These are phyloP conservation scores for Actinomortierella wolfii DNA, from an alignment of 371 early-diverging fungal genomes.

Conservation along the genomic window DNA sequence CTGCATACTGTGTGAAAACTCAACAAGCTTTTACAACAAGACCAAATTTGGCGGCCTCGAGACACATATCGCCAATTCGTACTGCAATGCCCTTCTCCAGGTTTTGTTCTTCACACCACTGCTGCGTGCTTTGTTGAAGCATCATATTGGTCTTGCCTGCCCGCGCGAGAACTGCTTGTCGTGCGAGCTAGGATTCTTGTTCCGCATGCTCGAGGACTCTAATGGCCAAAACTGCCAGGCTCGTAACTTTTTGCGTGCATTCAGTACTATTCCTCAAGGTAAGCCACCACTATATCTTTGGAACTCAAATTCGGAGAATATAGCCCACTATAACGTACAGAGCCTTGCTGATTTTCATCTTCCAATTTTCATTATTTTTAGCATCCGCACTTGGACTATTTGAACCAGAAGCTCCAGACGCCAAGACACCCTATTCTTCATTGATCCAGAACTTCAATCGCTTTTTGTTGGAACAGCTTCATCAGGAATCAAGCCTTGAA, in stretches of 20 bases:
- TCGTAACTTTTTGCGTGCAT: conserved; percentile 83
- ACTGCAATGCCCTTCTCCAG: conserved; percentile 90
- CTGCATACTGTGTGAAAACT: background rate
- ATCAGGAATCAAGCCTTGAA: conserved; percentile 66
- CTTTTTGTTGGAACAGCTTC: conserved; percentile 89
- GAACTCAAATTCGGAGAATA: background rate
- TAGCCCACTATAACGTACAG: background rate
- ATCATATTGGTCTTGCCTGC: conserved; percentile 77
- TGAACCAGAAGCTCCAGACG: conserved; percentile 77
- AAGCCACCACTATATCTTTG: too few relatives aligned
- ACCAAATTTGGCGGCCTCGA: conserved; percentile 89
- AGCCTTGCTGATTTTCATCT: too few relatives aligned
- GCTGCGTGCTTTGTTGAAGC: conserved; percentile 69
- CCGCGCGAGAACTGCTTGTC: conserved; percentile 76
- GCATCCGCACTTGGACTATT: conserved; percentile 83
- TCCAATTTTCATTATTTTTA: conserved; percentile 17
- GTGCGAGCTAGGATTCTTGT: conserved; percentile 93
- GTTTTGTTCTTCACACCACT: conserved; percentile 74
- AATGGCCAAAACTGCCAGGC: conserved; percentile 95
- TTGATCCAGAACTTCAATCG: conserved; percentile 87
- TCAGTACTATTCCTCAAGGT: conserved; percentile 86
- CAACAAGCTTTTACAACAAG: conserved; percentile 76
- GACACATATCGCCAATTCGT: conserved; percentile 87
- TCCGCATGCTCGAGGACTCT: conserved; percentile 88
- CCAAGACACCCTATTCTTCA: conserved; percentile 62